Percentiles rank a stretch among this genome's conserved stretches.
phyloP scores from a whole-genome alignment of 2,329 filamentous ascomycete species.

The Arthroderma sp. region DNA sequence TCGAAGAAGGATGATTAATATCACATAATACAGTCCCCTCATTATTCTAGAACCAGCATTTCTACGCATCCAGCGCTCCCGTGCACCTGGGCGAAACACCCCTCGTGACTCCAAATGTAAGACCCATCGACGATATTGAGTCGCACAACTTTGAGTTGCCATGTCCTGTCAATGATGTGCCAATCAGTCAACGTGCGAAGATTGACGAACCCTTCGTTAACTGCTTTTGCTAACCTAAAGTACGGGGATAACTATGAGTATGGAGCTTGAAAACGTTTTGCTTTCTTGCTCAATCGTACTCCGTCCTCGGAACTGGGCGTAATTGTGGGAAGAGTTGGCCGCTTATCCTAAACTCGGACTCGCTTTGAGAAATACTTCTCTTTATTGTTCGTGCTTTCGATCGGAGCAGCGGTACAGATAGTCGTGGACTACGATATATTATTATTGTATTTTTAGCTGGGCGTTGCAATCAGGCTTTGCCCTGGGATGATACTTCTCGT shows the following conservation, averaged over 20 bases:
- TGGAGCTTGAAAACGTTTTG: slow-evolving; percentile 8
- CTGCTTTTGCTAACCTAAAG: slow-evolving; percentile 9
- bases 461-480: too few relatives aligned
- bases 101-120: not conserved
- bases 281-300: slow-evolving; percentile 3
- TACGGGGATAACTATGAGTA: not conserved
- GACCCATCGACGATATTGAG: not conserved
- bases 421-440: too few relatives aligned
- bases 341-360: too few relatives aligned
- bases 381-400: not conserved
- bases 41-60: not conserved
- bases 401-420: too few relatives aligned
- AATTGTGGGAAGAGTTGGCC: slow-evolving; percentile 6
- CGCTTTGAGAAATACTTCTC: not conserved
- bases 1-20: slow-evolving; percentile 19
- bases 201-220: slow-evolving; percentile 37
- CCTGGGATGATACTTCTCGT: too few relatives aligned
- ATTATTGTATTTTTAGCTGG: too few relatives aligned
- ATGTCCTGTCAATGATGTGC: slow-evolving; percentile 70
- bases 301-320: slow-evolving; percentile 3
- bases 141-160: slow-evolving; percentile 97
- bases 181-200: slow-evolving; percentile 96
- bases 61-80: not conserved
- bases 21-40: not conserved
- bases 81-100: not conserved